phyloP scores from a whole-genome alignment of 2,329 filamentous ascomycete genomes.

The Penicillium hordei region DNA sequence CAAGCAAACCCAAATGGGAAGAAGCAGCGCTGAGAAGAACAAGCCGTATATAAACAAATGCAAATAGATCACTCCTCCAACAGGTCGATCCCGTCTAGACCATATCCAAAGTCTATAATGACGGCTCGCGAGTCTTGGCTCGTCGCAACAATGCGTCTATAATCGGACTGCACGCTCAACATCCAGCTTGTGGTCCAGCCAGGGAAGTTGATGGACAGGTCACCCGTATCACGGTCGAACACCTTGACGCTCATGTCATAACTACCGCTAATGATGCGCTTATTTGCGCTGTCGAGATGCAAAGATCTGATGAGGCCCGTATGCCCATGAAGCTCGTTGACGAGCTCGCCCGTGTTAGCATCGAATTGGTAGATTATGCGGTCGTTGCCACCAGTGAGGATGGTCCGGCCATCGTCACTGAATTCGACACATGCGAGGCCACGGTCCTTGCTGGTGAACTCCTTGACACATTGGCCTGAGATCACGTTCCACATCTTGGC shows the following conservation, averaged over 20 bases:
- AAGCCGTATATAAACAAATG: constrained; percentile 12
- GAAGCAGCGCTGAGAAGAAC: constrained; percentile 17
- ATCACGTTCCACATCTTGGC: constrained; percentile 96
- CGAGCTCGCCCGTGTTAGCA: constrained; percentile 80
- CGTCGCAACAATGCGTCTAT: constrained; percentile 88
- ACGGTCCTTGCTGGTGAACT: constrained; percentile 86
- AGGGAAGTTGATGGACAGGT: constrained; percentile 79
- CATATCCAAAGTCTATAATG: constrained; percentile 85
- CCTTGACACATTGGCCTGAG: constrained; percentile 82
- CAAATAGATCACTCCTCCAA: constrained; percentile 42
- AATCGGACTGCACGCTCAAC: constrained; percentile 91
- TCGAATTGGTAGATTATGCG: constrained; percentile 96
- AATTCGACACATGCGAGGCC: constrained; percentile 96
- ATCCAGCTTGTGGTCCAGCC: constrained; percentile 98
- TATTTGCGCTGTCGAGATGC: constrained; percentile 84
- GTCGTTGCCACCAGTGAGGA: constrained; percentile 93
- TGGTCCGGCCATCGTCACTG: constrained; percentile 87
- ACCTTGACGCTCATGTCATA: constrained; percentile 97
- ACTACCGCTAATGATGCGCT: constrained; percentile 82
- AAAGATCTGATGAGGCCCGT: constrained; percentile 82
- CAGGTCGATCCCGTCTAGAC: constrained; percentile 54
- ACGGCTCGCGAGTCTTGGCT: constrained; percentile 91
- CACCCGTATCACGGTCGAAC: constrained; percentile 79
- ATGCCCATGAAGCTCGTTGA: constrained; percentile 80
- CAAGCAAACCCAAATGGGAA: constrained; percentile 1